phyloP scores from a whole-genome alignment of 306 rosid genomes.

The Arachis stenosperma region DNA sequence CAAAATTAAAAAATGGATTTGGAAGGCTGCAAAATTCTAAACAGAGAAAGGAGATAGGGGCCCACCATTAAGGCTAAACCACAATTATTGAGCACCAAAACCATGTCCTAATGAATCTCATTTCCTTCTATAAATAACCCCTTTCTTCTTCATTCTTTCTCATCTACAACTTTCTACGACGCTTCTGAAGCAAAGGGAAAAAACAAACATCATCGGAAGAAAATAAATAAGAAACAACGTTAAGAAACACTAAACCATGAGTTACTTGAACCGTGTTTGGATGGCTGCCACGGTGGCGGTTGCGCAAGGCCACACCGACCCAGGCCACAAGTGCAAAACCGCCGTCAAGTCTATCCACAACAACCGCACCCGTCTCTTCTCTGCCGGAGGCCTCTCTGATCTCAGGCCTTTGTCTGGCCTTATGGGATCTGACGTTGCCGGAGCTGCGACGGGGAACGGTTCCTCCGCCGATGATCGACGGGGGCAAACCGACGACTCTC shows the following conservation, averaged over 20 bases:
- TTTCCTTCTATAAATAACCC: background rate
- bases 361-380: constrained; percentile 47
- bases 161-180: background rate
- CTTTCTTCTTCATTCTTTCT: background rate
- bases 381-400: constrained; percentile 42
- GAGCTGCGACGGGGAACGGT: constrained; percentile 21
- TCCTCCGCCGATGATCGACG: constrained; percentile 47
- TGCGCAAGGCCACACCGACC: constrained; percentile 71
- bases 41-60: background rate
- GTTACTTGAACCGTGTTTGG: constrained; percentile 63
- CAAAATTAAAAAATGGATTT: background rate
- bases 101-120: background rate
- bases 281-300: constrained; percentile 82
- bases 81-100: background rate
- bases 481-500: constrained; percentile 71
- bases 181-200: background rate
- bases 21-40: background rate
- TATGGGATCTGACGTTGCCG: constrained; percentile 48
- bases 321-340: constrained; percentile 57
- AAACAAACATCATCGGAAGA: background rate
- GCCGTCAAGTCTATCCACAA: constrained; percentile 63
- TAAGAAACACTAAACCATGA: constrained; percentile 40
- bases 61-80: background rate
- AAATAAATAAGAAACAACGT: background rate
- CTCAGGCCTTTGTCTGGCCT: constrained; percentile 46